These are phyloP conservation scores for Bauhinia variegata DNA, from an alignment of 306 rosid species.

Conservation along the genomic window DNA sequence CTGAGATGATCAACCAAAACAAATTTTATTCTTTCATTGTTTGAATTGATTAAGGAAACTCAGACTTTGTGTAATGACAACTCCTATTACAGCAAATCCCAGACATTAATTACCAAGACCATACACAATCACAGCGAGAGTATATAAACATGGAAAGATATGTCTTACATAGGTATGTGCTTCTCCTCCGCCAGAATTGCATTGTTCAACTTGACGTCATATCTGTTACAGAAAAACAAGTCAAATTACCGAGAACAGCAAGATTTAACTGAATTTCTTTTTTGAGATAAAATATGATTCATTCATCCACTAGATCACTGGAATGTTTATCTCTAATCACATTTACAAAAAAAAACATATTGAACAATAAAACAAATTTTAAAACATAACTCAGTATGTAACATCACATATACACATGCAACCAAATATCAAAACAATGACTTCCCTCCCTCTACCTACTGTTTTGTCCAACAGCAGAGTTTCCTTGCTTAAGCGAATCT, in stretches of 20 bases:
- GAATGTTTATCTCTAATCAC: conserved; percentile 13
- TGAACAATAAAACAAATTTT: neutral
- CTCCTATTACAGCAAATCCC: neutral
- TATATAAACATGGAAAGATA: neutral
- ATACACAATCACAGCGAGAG: neutral
- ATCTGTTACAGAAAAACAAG: conserved; percentile 48
- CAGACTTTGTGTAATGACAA: neutral
- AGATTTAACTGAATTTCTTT: conserved; percentile 19
- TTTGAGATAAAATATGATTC: conserved; percentile 5
- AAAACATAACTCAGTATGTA: neutral
- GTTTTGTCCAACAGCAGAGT: neutral
- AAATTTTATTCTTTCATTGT: neutral
- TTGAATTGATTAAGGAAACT: neutral
- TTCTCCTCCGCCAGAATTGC: conserved; percentile 93
- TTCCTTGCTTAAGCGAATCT: no score
- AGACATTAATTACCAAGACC: neutral
- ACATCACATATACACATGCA: neutral
- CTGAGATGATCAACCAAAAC: conserved; percentile 42
- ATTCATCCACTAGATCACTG: neutral
- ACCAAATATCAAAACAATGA: neutral
- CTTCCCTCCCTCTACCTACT: neutral
- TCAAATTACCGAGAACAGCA: conserved; percentile 1
- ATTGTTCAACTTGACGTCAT: conserved; percentile 70
- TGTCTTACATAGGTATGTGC: conserved; percentile 78
- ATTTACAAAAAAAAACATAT: conserved; percentile 19